Evolutionary conservation across 75 land plant genomes (phyloP).

Genomic region (Pinus albicaulis): DNA sequence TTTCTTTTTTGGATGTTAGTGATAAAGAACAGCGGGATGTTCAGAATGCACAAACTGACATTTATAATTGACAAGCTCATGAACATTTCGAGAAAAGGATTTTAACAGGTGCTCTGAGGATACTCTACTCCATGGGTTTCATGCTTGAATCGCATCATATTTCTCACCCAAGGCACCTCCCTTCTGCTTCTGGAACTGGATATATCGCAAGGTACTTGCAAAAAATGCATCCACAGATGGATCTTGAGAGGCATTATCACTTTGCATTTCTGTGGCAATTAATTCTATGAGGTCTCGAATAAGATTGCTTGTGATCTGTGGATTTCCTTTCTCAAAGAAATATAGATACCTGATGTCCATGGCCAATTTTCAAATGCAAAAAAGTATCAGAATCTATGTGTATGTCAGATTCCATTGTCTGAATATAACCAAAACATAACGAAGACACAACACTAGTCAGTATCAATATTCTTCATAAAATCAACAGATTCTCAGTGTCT

Average conservation of each 20-base stretch:
- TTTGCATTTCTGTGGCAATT: constrained; percentile 82
- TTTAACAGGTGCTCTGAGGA: neutral
- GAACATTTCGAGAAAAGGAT: neutral
- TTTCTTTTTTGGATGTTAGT: neutral
- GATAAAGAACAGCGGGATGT: neutral
- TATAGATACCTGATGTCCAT: constrained; percentile 76
- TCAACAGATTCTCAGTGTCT: neutral
- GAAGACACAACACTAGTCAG: neutral
- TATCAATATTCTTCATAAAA: neutral
- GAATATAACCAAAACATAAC: neutral
- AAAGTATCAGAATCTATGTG: neutral
- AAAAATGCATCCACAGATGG: constrained; percentile 75
- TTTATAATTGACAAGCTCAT: neutral
- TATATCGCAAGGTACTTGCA: constrained; percentile 85
- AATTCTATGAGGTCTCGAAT: constrained; percentile 88
- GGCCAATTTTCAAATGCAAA: neutral
- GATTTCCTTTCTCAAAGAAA: constrained; percentile 92
- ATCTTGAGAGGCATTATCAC: constrained; percentile 59
- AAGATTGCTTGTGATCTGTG: constrained; percentile 65
- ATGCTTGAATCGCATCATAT: constrained; percentile 74
- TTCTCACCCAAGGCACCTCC: constrained; percentile 84
- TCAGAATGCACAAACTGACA: neutral
- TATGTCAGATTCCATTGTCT: neutral
- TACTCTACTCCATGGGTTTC: neutral
- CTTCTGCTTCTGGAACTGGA: constrained; percentile 93